Evolutionary conservation across 805 yeast genomes (phyloP), one percentile per base, ranked within the genome.

Genomic region (Starmerella potacharoeniae): DNA sequence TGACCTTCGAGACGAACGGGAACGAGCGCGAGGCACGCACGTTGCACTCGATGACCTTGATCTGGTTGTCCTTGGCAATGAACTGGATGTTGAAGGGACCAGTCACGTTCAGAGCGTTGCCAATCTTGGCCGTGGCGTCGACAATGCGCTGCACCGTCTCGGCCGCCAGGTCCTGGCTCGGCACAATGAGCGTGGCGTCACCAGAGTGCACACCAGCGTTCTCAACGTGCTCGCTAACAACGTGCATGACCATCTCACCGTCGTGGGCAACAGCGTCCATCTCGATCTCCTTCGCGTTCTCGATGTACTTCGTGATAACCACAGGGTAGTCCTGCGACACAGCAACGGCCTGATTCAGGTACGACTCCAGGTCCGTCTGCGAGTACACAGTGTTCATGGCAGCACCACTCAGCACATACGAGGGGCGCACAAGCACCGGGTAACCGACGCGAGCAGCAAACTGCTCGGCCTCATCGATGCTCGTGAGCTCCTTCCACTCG

Each of bases 201-300:
- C 98, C 98, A 52, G 97, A 91, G 73, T 91, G 98, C 45, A 91
- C 96, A 80, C 98, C 98, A 31, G 98, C 98, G 68, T 91, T 91
- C 75, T 91, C 98, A 62, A 93, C 96, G 70, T 91, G 98, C 73
- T 93, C 97, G 54, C 96, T 88, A 56, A 91, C 96, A 68, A 89
- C 97, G 70, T 91, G 97, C 89, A 91, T 87, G 64, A 93, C 79
- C 73, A 91, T 77, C 71, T 89, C 81, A 72, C 98, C 98, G 66
- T 91, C 86, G 69, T 80, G 80, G 43, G 98, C 97, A 67, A 91
- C 97, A 49, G 96, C 97, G 70, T 91, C 98, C 93, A 91, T 90
- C 73, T 91, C 98, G 66, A 91, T 91, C 75, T 91, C 98, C 76
- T 91, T 87, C 45, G 97, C 97, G 61, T 87, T 84, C 75, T 91